phyloP scores from a whole-genome alignment of 768 basidiomycete species.

The Collybia sp. region DNA sequence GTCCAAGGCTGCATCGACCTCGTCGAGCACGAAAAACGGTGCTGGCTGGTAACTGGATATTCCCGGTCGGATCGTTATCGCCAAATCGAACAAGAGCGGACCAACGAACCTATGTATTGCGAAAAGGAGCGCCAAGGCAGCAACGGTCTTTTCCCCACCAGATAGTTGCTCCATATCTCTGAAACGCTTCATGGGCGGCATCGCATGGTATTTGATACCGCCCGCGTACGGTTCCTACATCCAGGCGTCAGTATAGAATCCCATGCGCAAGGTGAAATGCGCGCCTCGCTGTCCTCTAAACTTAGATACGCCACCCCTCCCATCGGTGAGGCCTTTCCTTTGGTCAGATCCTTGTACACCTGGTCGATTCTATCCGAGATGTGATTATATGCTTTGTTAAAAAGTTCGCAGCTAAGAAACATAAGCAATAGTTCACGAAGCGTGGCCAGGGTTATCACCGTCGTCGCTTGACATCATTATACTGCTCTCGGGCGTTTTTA shows the following conservation, averaged over 20 bases:
- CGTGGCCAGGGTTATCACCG: constrained; percentile 37
- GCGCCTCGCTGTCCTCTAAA: constrained; percentile 91
- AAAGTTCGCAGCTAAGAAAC: constrained; percentile 59
- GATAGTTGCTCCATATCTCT: constrained; percentile 99
- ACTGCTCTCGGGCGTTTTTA: constrained; percentile 85
- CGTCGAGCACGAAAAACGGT: constrained; percentile 98
- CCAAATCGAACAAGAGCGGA: background rate
- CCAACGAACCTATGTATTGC: constrained; percentile 83
- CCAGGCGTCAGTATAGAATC: background rate
- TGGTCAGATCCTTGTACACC: constrained; percentile 97
- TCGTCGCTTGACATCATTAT: constrained; percentile 80
- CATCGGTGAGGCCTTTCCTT: constrained; percentile 89
- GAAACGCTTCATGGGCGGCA: constrained; percentile 99
- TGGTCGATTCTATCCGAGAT: constrained; percentile 93
- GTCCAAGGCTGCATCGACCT: constrained; percentile 96
- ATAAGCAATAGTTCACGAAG: background rate
- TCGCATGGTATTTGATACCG: constrained; percentile 98
- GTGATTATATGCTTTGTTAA: constrained; percentile 95
- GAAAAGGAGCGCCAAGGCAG: constrained; percentile 92
- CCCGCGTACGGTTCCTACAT: constrained; percentile 58
- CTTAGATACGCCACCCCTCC: constrained; percentile 96
- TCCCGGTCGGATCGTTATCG: background rate
- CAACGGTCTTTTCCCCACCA: constrained; percentile 98
- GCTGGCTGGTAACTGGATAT: constrained; percentile 82
- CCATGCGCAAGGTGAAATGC: constrained; percentile 9